These are phyloP conservation scores for Fusarium nisikadoi DNA, from an alignment of 2,329 filamentous ascomycete genomes.

Conservation along the genomic window DNA sequence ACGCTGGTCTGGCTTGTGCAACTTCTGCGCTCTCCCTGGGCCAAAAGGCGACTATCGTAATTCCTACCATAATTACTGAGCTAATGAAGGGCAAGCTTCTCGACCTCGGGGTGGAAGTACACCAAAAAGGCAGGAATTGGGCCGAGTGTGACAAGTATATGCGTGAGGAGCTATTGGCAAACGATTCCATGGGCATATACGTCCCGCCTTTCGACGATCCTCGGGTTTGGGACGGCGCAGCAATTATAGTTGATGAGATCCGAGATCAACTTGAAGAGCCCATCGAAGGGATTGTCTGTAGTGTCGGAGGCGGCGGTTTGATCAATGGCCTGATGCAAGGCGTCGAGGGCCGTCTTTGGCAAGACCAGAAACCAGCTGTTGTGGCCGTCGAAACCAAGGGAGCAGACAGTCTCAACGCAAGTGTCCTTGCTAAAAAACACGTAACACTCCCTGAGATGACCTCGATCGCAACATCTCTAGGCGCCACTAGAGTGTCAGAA, in stretches of 20 bases:
- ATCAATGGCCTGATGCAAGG: constrained; percentile 81
- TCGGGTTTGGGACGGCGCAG: constrained; percentile 74
- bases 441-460: constrained; percentile 77
- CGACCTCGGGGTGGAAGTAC: constrained; percentile 74
- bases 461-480: constrained; percentile 78
- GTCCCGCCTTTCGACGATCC: constrained; percentile 77
- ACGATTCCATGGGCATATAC: constrained; percentile 67
- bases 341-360: constrained; percentile 60
- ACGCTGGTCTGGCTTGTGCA: constrained; percentile 85
- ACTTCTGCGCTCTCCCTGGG: constrained; percentile 73
- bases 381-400: constrained; percentile 81
- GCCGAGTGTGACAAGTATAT: constrained; percentile 76
- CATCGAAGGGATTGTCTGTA: constrained; percentile 79
- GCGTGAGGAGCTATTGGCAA: constrained; percentile 64
- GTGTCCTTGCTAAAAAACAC: constrained; percentile 65
- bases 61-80: constrained; percentile 72
- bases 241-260: constrained; percentile 66
- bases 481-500: constrained; percentile 76
- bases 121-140: constrained; percentile 75
- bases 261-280: constrained; percentile 54
- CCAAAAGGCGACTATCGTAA: constrained; percentile 78
- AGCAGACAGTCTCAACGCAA: constrained; percentile 74
- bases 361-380: constrained; percentile 58
- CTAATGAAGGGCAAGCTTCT: constrained; percentile 78
- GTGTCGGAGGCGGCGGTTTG: constrained; percentile 82